Percentiles rank a stretch among this genome's conserved stretches.
Evolutionary conservation across 2,329 filamentous ascomycete species (phyloP).

Genomic region (Fusarium metavorans): DNA sequence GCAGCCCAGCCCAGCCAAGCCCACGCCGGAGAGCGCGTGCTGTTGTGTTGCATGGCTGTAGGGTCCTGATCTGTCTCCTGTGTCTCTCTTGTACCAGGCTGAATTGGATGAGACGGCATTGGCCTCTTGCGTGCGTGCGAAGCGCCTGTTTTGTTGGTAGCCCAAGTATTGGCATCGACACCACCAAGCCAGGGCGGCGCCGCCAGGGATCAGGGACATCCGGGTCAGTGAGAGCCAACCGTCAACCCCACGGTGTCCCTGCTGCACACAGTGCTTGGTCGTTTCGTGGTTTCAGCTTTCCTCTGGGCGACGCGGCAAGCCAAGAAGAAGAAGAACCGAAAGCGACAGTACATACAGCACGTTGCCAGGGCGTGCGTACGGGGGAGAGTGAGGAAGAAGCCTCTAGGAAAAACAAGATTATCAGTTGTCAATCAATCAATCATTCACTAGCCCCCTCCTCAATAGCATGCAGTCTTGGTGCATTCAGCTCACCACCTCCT

Average conservation of each 20-base stretch:
- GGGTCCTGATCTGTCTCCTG: background rate
- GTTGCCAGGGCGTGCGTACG: conserved; percentile 7
- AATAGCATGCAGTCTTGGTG: conserved; percentile 3
- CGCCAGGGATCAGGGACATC: conserved; percentile 17
- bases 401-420: conserved; percentile 16
- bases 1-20: background rate
- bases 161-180: conserved; percentile 19
- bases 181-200: conserved; percentile 4
- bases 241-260: conserved; percentile 43
- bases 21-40: background rate
- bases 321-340: background rate
- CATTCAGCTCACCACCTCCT: conserved; percentile 4
- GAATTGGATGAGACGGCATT: conserved; percentile 18
- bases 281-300: conserved; percentile 32
- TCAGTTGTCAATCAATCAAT: conserved; percentile 26
- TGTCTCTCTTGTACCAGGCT: conserved; percentile 6
- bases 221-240: conserved; percentile 44
- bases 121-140: background rate
- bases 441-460: background rate
- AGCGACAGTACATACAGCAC: background rate
- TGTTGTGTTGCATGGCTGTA: background rate
- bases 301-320: conserved; percentile 3
- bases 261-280: conserved; percentile 30
- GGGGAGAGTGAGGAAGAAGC: background rate
- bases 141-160: conserved; percentile 6